Evolutionary conservation across 2,329 filamentous ascomycete species (phyloP).

Genomic region (Claviceps capensis): DNA sequence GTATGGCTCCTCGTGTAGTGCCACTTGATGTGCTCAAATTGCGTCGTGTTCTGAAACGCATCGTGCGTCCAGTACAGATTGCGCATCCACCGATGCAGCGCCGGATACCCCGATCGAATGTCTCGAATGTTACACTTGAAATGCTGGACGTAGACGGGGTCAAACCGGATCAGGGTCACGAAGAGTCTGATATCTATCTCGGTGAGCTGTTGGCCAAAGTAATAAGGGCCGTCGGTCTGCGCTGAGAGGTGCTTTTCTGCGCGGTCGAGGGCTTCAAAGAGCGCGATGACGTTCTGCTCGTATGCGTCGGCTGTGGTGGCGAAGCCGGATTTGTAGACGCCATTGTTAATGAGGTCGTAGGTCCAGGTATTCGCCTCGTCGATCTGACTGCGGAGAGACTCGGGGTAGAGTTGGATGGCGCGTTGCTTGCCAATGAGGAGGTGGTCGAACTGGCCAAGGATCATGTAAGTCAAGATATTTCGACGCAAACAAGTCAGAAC

Average conservation of each 20-base stretch:
- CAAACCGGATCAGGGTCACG: constrained; percentile 61
- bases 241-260: constrained; percentile 54
- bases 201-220: constrained; percentile 62
- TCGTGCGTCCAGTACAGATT: constrained; percentile 71
- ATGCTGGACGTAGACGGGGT: constrained; percentile 73
- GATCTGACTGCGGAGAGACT: constrained; percentile 49
- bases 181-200: constrained; percentile 68
- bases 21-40: constrained; percentile 92
- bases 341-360: constrained; percentile 60
- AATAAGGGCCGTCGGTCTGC: constrained; percentile 45
- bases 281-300: constrained; percentile 51
- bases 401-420: constrained; percentile 53
- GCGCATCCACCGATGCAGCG: constrained; percentile 68
- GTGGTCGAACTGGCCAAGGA: constrained; percentile 46
- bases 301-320: constrained; percentile 76
- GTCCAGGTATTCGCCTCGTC: constrained; percentile 71
- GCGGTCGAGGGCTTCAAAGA: constrained; percentile 67
- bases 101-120: constrained; percentile 72
- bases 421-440: constrained; percentile 47
- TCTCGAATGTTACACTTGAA: constrained; percentile 81
- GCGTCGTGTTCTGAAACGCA: constrained; percentile 69
- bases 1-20: constrained; percentile 49
- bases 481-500: no score
- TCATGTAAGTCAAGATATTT: neutral
- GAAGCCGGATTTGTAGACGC: constrained; percentile 67